Percentiles rank a stretch among this genome's conserved stretches.
These are phyloP conservation scores for Aspergillus carlsbadensis DNA, from an alignment of 495 filamentous ascomycete species.

Conservation along the genomic window DNA sequence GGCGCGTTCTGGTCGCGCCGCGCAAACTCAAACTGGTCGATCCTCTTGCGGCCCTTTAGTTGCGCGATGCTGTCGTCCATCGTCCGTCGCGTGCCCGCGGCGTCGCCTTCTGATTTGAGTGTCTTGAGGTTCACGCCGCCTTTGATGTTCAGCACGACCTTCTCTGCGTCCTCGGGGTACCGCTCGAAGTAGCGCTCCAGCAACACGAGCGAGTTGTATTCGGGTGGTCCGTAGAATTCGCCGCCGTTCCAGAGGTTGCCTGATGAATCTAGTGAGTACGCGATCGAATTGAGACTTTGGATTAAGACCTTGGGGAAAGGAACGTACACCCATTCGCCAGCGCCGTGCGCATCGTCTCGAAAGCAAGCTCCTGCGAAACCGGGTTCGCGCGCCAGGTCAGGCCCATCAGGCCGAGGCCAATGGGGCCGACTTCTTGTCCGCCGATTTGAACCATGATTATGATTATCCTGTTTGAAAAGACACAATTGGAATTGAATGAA, in stretches of 20 bases:
- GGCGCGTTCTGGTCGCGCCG: conserved; percentile 65
- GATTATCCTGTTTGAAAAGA: too few relatives aligned
- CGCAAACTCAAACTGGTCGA: conserved; percentile 81
- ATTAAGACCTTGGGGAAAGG: background rate
- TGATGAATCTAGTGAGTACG: too few relatives aligned
- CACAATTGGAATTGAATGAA: too few relatives aligned
- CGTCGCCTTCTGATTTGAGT: conserved; percentile 54
- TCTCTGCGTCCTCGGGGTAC: conserved; percentile 59
- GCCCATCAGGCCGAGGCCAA: conserved; percentile 11
- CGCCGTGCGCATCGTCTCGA: conserved; percentile 66
- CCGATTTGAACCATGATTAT: background rate
- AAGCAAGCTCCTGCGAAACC: conserved; percentile 57
- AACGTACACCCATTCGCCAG: conserved; percentile 50
- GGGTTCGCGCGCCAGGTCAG: conserved; percentile 65
- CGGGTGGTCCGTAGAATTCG: conserved; percentile 73
- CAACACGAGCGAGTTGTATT: conserved; percentile 62
- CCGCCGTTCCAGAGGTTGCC: conserved; percentile 80
- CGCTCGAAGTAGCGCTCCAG: conserved; percentile 58
- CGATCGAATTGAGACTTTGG: background rate
- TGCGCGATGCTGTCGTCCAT: conserved; percentile 60
- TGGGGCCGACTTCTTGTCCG: conserved; percentile 1
- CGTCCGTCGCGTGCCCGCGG: conserved; percentile 59
- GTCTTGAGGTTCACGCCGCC: conserved; percentile 43
- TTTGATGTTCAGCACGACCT: conserved; percentile 62
- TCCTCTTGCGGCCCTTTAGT: conserved; percentile 70